Percentiles rank a stretch among this genome's conserved stretches.
phyloP scores from a whole-genome alignment of 495 filamentous ascomycete genomes.

The Bryoglossum gracile region DNA sequence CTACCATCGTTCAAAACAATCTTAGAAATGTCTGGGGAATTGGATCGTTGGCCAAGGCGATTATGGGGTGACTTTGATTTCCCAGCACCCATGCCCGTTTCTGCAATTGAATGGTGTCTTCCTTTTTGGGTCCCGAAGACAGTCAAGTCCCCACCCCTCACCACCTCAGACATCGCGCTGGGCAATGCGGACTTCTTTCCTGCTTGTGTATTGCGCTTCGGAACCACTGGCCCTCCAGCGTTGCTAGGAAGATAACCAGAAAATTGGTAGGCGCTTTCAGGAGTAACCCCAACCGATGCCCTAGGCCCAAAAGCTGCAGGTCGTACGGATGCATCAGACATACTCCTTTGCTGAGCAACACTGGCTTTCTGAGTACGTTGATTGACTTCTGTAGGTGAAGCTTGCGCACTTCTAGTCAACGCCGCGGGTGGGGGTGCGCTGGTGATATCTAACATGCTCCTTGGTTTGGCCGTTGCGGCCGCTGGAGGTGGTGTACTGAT shows the following conservation, averaged over 20 bases:
- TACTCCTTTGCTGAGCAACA: constrained; percentile 36
- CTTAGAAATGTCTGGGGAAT: constrained; percentile 42
- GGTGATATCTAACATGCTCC: constrained; percentile 45
- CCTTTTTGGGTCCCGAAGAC: constrained; percentile 36
- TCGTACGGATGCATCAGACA: constrained; percentile 42
- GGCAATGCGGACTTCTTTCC: constrained; percentile 27
- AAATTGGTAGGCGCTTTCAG: constrained; percentile 45
- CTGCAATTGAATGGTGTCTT: constrained; percentile 41
- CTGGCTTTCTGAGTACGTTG: constrained; percentile 19
- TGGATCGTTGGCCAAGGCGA: constrained; percentile 48
- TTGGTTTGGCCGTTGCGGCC: constrained; percentile 38
- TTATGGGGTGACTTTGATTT: constrained; percentile 57
- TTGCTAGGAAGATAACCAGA: constrained; percentile 42
- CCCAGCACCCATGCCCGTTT: constrained; percentile 30
- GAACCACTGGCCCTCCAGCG: constrained; percentile 34
- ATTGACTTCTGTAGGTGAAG: constrained; percentile 33
- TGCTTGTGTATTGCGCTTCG: constrained; percentile 37
- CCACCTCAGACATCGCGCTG: constrained; percentile 42
- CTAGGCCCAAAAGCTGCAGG: constrained; percentile 37
- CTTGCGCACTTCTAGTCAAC: constrained; percentile 34
- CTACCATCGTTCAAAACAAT: constrained; percentile 43
- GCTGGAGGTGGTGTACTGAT: constrained; percentile 29
- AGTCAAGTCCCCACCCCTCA: constrained; percentile 38
- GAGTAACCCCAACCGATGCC: constrained; percentile 11
- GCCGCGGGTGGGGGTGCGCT: constrained; percentile 29